Evolutionary conservation across 2,329 filamentous ascomycete species (phyloP).

Genomic region (Hymenoscyphus infarciens): DNA sequence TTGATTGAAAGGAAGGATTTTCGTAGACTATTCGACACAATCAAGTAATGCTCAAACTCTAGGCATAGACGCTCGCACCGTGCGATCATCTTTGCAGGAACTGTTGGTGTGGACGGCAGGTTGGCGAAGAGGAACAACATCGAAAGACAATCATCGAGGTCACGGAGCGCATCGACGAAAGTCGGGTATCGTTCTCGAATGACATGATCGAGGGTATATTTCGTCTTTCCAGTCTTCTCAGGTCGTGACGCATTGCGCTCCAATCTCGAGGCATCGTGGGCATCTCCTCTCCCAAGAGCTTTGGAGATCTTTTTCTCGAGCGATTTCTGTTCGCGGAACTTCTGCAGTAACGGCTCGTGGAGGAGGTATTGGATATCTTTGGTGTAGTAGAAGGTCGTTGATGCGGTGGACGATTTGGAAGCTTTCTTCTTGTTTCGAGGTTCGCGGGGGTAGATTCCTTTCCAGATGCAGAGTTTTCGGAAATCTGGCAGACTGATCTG

Average conservation of each 20-base stretch:
- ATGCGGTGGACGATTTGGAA: constrained; percentile 81
- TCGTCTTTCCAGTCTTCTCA: constrained; percentile 86
- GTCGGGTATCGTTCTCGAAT: constrained; percentile 98
- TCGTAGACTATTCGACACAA: constrained; percentile 82
- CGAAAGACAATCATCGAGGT: constrained; percentile 93
- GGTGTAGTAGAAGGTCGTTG: constrained; percentile 86
- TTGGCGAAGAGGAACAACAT: constrained; percentile 98
- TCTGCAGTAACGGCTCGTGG: constrained; percentile 88
- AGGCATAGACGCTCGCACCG: constrained; percentile 89
- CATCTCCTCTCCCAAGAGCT: constrained; percentile 87
- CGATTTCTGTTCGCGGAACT: constrained; percentile 95
- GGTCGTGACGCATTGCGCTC: constrained; percentile 83
- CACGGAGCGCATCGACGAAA: constrained; percentile 88
- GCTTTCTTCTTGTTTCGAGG: constrained; percentile 97
- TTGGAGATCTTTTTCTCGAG: constrained; percentile 96
- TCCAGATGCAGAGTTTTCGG: constrained; percentile 98
- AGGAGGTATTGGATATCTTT: constrained; percentile 98
- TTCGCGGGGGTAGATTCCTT: constrained; percentile 97
- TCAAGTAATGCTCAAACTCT: constrained; percentile 98
- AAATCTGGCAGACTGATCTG: constrained; percentile 97
- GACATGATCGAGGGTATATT: constrained; percentile 91
- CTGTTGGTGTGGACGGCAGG: constrained; percentile 81
- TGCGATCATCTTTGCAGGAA: constrained; percentile 92
- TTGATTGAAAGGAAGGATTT: constrained; percentile 99
- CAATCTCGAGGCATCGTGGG: constrained; percentile 79